A percentile compares a stretch with the other conserved stretches of the same genome.
Evolutionary conservation across 495 filamentous ascomycete genomes (phyloP).

Genomic region (Ramalina intermedia): DNA sequence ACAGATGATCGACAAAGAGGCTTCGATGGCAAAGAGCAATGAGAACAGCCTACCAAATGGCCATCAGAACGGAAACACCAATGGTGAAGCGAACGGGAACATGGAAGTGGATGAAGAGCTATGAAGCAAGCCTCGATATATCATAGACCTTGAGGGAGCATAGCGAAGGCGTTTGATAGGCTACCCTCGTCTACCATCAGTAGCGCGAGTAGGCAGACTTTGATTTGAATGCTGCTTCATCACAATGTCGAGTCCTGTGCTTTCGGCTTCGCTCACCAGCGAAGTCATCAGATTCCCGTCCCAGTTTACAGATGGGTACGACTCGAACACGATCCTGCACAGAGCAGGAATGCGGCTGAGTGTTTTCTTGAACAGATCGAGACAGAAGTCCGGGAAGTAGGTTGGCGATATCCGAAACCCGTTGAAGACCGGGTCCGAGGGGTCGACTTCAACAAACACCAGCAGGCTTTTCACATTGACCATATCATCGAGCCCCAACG

Average conservation of each 20-base stretch:
- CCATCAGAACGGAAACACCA: constrained; percentile 34
- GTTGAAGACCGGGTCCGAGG: constrained; percentile 54
- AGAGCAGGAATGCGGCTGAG: constrained; percentile 45
- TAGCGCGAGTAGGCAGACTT: too few species aligned
- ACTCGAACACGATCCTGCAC: constrained; percentile 59
- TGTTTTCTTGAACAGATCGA: constrained; percentile 41
- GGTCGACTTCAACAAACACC: constrained; percentile 69
- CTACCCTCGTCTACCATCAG: neutral
- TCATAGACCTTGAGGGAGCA: neutral
- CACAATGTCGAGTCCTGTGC: neutral
- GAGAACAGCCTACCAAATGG: constrained; percentile 28
- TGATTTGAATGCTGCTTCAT: too few species aligned
- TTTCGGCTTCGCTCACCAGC: constrained; percentile 31
- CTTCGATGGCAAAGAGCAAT: constrained; percentile 45
- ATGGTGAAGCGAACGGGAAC: constrained; percentile 41
- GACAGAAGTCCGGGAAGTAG: constrained; percentile 64
- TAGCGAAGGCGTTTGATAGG: constrained; percentile 10
- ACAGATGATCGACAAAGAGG: constrained; percentile 99
- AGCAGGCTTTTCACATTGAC: constrained; percentile 45
- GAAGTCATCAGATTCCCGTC: constrained; percentile 55
- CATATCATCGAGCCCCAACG: constrained; percentile 53
- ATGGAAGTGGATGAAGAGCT: constrained; percentile 50
- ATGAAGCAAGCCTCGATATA: constrained; percentile 15
- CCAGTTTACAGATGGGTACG: constrained; percentile 53
- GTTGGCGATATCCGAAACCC: constrained; percentile 54